Evolutionary conservation across 1,284 basidiomycete genomes (phyloP), one percentile per base, ranked within the genome.

Genomic region (Ceratobasidium sp.): DNA sequence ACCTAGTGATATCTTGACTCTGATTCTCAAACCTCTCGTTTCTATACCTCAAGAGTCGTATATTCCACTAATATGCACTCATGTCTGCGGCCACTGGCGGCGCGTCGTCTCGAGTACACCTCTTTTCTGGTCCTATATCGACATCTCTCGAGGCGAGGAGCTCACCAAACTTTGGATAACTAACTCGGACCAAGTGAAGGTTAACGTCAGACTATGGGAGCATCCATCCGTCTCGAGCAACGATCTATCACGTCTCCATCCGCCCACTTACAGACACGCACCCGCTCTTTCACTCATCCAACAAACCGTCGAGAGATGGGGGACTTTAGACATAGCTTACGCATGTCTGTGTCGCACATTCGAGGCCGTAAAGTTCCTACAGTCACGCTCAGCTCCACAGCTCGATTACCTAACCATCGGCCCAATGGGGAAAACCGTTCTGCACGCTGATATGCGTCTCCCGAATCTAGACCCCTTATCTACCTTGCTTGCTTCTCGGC

Each of bases 51-150:
- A 19, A 9, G 45, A 19, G 4, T 7, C 36, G 24, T 64, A 64
- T 19, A 48, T 48, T n/a, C 62, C 62, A 19, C 62, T 64, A 7
- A 64, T 64, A 1, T 64, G 45, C 27, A 50, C 62, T 22, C 62
- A 64, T 50, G 62, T 64, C 24, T 64, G 62, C 24, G 47, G 47
- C 11, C 62, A 64, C 62, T 64, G 62, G 62, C 47, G 47, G 19
- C 62, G 45, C 19, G 14, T 31, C 7, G 45, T 27, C 22, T n/a
- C 51, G 22, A 19, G 15, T 1, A n/a, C 62, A 5, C 62, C 47
- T 1, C 8, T 64, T 15, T 7, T 64, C 31, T 64, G 45, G 62
- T 64, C 45, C 7, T 64, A 64, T 50, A n/a, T 64, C 11, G 62
- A 64, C 36, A 50, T 31, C 15, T 50, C 27, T 1, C 62, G 62